These are phyloP conservation scores for Rubia peregrina DNA, from an alignment of 305 asterid genomes.

Conservation along the genomic window DNA sequence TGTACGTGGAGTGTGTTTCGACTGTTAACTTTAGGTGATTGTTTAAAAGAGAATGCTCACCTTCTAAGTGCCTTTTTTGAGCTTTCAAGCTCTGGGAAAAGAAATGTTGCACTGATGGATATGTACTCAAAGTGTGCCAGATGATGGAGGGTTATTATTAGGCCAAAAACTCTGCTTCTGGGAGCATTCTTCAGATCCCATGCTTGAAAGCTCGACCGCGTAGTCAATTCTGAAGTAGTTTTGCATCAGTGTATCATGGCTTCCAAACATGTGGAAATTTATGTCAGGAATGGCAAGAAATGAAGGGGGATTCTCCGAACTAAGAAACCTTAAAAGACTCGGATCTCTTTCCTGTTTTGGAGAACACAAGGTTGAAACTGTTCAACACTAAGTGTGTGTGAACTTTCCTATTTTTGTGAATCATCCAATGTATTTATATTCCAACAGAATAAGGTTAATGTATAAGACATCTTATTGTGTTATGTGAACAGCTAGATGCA, in stretches of 20 bases:
- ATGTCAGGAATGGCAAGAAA: constrained; percentile 10
- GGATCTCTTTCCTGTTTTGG: constrained; percentile 12
- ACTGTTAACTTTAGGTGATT: background rate
- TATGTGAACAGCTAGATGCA: constrained; percentile 31
- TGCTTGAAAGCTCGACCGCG: constrained; percentile 20
- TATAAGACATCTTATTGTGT: constrained; percentile 25
- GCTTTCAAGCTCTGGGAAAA: background rate
- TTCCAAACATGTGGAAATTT: constrained; percentile 18
- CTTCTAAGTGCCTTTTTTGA: background rate
- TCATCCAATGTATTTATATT: constrained; percentile 25
- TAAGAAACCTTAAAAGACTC: background rate
- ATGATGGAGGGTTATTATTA: constrained; percentile 13
- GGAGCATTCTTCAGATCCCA: constrained; percentile 19
- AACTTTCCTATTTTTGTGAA: background rate
- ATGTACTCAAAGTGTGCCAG: constrained; percentile 24
- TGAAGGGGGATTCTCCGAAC: constrained; percentile 11
- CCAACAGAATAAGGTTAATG: constrained; percentile 25
- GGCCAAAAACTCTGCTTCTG: constrained; percentile 31
- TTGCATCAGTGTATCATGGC: constrained; percentile 27
- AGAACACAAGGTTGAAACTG: constrained; percentile 7
- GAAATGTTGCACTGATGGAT: too few relatives aligned
- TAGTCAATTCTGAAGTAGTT: constrained; percentile 21
- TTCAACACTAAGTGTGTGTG: constrained; percentile 1
- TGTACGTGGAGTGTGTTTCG: background rate
- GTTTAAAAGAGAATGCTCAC: background rate